These are phyloP conservation scores for Monilinia vaccinii-corymbosi DNA, from an alignment of 2,329 filamentous ascomycete genomes.

Conservation along the genomic window DNA sequence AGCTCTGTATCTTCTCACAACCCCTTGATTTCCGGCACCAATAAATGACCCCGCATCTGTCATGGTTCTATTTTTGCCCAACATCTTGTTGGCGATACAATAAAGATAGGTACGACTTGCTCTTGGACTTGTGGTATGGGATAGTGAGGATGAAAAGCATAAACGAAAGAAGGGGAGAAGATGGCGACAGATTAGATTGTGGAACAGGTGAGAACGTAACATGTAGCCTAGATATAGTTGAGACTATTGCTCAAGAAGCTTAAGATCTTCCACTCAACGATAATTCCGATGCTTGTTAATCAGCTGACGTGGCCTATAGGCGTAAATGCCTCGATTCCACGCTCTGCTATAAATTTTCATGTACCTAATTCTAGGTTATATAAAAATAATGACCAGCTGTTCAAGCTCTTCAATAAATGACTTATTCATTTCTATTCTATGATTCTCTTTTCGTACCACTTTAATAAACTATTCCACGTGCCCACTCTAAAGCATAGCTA, in stretches of 20 bases:
- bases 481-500: too few species aligned
- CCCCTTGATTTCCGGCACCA: background rate
- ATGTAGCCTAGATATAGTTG: slow-evolving; percentile 39
- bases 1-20: background rate
- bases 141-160: slow-evolving; percentile 60
- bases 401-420: too few species aligned
- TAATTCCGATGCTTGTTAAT: slow-evolving; percentile 55
- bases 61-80: background rate
- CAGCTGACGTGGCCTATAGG: too few species aligned
- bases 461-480: too few species aligned
- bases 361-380: too few species aligned
- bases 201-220: slow-evolving; percentile 25
- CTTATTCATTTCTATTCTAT: too few species aligned
- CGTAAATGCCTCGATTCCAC: too few species aligned
- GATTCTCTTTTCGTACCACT: too few species aligned
- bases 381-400: too few species aligned
- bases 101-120: slow-evolving; percentile 34
- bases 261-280: slow-evolving; percentile 49
- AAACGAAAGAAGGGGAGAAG: slow-evolving; percentile 50
- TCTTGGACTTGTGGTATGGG: slow-evolving; percentile 48
- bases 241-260: slow-evolving; percentile 53
- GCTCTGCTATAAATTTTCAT: too few species aligned
- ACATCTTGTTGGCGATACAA: slow-evolving; percentile 14
- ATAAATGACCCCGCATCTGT: background rate
- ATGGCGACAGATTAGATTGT: slow-evolving; percentile 45